These are phyloP conservation scores for Hypomontagnella submonticulosa DNA, from an alignment of 495 filamentous ascomycete species.

Conservation along the genomic window DNA sequence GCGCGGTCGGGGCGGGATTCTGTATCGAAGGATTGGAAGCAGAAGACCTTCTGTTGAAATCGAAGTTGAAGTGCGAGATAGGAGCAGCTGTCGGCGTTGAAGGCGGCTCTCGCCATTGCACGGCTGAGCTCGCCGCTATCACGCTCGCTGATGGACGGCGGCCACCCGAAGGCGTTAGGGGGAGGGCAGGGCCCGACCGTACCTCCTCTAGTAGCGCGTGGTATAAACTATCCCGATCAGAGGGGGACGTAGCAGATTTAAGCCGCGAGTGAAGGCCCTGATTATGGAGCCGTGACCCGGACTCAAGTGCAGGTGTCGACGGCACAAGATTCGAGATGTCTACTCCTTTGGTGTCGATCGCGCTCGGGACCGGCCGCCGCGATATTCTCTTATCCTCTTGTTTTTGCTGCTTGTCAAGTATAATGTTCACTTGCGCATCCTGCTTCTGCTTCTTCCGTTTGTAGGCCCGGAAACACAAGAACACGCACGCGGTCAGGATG, in stretches of 20 bases:
- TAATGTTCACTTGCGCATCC: slow-evolving; percentile 4
- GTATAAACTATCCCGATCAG: slow-evolving; percentile 30
- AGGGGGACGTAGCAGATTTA: not conserved
- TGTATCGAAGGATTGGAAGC: not conserved
- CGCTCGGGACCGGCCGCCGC: slow-evolving; percentile 25
- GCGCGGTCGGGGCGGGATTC: slow-evolving; percentile 22
- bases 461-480: slow-evolving; percentile 32
- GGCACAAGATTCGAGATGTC: slow-evolving; percentile 16
- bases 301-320: slow-evolving; percentile 37
- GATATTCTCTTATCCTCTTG: not conserved
- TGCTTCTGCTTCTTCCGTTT: slow-evolving; percentile 34
- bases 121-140: slow-evolving; percentile 27
- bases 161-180: slow-evolving; percentile 1
- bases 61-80: slow-evolving; percentile 11
- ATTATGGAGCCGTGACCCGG: slow-evolving; percentile 4
- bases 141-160: not conserved
- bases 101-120: slow-evolving; percentile 28
- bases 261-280: slow-evolving; percentile 28
- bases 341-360: slow-evolving; percentile 15
- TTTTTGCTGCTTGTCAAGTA: slow-evolving; percentile 6
- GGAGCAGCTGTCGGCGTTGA: slow-evolving; percentile 5
- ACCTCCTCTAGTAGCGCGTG: slow-evolving; percentile 34
- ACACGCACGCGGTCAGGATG: slow-evolving; percentile 26
- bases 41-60: not conserved
- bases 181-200: slow-evolving; percentile 7